Evolutionary conservation across 441 rosid genomes (phyloP).

Genomic region (Corymbia calophylla): DNA sequence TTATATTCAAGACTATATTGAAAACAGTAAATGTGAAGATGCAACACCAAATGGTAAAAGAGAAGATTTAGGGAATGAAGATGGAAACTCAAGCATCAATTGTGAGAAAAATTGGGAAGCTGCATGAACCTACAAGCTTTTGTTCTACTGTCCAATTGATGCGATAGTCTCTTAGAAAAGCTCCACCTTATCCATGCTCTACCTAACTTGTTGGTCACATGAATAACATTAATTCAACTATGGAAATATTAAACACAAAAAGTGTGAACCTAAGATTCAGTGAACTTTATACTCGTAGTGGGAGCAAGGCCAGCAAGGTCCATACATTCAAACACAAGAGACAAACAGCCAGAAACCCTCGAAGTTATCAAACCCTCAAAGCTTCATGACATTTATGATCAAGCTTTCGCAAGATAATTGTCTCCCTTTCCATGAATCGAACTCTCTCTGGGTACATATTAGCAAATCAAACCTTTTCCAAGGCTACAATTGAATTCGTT

Average conservation of each 20-base stretch:
- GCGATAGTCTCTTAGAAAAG: not conserved
- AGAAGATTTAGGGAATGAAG: not conserved
- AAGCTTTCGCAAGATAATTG: slow-evolving; percentile 38
- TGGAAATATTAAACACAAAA: not conserved
- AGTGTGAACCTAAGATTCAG: slow-evolving; percentile 39
- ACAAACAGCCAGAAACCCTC: slow-evolving; percentile 41
- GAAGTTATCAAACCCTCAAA: slow-evolving; percentile 47
- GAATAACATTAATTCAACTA: not conserved
- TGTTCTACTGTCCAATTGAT: not conserved
- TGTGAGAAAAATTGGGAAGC: not conserved
- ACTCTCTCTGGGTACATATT: slow-evolving; percentile 60
- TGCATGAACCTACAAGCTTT: not conserved
- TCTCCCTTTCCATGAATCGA: slow-evolving; percentile 64
- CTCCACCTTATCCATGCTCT: not conserved
- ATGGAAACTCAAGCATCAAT: not conserved
- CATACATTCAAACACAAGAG: slow-evolving; percentile 53
- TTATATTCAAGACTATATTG: not conserved
- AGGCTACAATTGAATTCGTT: slow-evolving; percentile 39
- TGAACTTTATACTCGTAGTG: slow-evolving; percentile 30
- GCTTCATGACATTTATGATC: slow-evolving; percentile 59
- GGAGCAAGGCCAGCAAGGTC: slow-evolving; percentile 54
- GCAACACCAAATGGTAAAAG: not conserved
- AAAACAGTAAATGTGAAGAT: not conserved
- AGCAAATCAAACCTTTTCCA: slow-evolving; percentile 57
- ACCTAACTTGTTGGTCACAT: not conserved